Evolutionary conservation across 2,329 filamentous ascomycete genomes (phyloP), one percentile per base, ranked within the genome.

Genomic region (Zasmidium angulare): DNA sequence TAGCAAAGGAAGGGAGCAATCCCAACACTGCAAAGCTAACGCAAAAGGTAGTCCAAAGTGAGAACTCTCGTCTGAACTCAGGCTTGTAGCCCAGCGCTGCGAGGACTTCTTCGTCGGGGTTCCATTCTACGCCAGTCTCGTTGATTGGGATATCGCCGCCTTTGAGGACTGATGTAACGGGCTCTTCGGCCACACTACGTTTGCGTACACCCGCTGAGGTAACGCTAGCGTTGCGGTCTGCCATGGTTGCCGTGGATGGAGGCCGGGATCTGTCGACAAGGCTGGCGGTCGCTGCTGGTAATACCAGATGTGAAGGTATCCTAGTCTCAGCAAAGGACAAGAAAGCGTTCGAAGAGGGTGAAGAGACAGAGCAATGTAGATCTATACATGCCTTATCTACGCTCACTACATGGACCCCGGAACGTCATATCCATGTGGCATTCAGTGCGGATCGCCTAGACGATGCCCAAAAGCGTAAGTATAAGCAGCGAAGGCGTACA

Each of bases 11-110:
- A 0, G 88, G 89, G 52, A 91, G 74, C 50, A 91, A 72, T 1
- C 89, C 89, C 56, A 91, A 77, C 11, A 91, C 87, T 6, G 89
- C 87, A 71, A 91, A 91, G 56, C 83, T 87, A 46, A 91, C 87
- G 65, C 86, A 89, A 71, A 91, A 91, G 0, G 87, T 89, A 4
- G 88, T 89, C 82, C 87, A 91, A 14, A 90, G 77, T 1, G 82
- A 87, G 71, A 91, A 90, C 68, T 91, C 88, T 68, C 89, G 81
- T 75, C 86, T 86, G 76, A 86, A 86, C 68, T 86, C 84, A 1
- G 84, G 81, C 71, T 84, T 86, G 72, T 84, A 85, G 40, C 86
- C 86, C 22, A 89, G 77, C 1, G 85, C 82, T 1, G 83, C 84
- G 3, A 89, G 77, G 1, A 82, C 81, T 56, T 86, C 84, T 65